These are phyloP conservation scores for Seiridium unicorne DNA, from an alignment of 2,329 filamentous ascomycete species.

Conservation along the genomic window DNA sequence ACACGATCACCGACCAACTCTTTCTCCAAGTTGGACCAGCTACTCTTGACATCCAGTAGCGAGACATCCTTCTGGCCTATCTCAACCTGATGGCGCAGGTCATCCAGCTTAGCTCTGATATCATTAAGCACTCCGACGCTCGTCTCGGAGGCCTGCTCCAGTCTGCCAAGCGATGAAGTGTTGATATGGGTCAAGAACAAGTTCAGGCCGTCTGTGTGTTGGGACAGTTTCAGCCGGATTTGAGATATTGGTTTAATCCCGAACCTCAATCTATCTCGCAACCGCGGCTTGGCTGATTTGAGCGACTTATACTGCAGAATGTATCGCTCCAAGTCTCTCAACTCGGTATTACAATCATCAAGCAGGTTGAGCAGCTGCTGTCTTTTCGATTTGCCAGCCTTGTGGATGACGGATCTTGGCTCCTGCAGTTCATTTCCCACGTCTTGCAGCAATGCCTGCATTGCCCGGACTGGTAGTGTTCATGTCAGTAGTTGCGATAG, in stretches of 20 bases:
- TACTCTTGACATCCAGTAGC: not conserved
- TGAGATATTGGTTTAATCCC: not conserved
- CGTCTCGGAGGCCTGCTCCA: constrained; percentile 5
- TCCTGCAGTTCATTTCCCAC: not conserved
- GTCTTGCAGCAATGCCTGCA: constrained; percentile 1
- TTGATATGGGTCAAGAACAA: constrained; percentile 2
- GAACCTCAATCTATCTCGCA: not conserved
- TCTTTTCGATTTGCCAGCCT: constrained; percentile 1
- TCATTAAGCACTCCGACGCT: not conserved
- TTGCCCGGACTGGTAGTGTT: not conserved
- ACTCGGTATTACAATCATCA: constrained; percentile 3
- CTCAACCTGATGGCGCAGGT: constrained; percentile 1
- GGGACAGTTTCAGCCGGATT: constrained; percentile 1
- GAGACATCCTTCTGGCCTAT: not conserved
- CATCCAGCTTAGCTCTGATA: not conserved
- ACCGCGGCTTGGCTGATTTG: not conserved
- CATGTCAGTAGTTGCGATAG: not conserved
- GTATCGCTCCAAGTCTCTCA: constrained; percentile 1
- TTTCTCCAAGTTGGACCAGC: not conserved
- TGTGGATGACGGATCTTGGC: constrained; percentile 3
- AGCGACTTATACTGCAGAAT: constrained; percentile 4
- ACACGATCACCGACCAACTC: not conserved
- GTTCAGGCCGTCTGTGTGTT: constrained; percentile 1
- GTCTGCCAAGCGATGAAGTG: not conserved
- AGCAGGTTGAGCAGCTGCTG: not conserved